Percentiles rank a stretch among this genome's conserved stretches.
Conservation (phyloP, 2,329 filamentous ascomycete genomes). For the Sporothrix curviconia region DNA sequence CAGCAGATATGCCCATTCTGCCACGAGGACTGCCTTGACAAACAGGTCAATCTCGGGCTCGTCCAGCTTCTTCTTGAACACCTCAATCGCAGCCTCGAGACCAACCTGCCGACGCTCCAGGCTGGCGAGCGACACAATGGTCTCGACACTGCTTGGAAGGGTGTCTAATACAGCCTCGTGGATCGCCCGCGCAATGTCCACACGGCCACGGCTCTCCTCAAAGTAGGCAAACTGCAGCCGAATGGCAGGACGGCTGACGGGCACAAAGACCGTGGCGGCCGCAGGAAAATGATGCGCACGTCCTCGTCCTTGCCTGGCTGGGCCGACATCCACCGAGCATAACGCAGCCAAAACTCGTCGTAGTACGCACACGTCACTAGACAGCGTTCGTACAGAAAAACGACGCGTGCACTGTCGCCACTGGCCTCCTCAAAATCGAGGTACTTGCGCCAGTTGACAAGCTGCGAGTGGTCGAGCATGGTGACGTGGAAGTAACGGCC, state of each 20-base stretch:
- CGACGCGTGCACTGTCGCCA: constrained; percentile 65
- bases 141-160: constrained; percentile 77
- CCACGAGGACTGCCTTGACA: constrained; percentile 79
- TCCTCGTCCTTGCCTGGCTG: constrained; percentile 80
- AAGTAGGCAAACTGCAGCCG: constrained; percentile 91
- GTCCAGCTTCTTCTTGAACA: constrained; percentile 77
- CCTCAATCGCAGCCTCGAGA: constrained; percentile 74
- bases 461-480: constrained; percentile 76
- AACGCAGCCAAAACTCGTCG: constrained; percentile 98
- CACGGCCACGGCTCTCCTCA: constrained; percentile 74
- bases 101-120: constrained; percentile 76
- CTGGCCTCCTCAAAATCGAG: constrained; percentile 90
- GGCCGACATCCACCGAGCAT: constrained; percentile 84
- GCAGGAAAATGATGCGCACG: constrained; percentile 83
- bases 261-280: constrained; percentile 81
- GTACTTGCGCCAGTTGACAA: constrained; percentile 91
- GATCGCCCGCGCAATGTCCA: constrained; percentile 75
- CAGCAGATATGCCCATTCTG: constrained; percentile 78
- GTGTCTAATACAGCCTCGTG: constrained; percentile 71
- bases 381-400: constrained; percentile 89
- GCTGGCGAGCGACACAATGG: constrained; percentile 82
- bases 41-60: constrained; percentile 64
- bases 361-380: constrained; percentile 90
- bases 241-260: constrained; percentile 75
- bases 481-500: constrained; percentile 96